Conservation (phyloP, 768 basidiomycete genomes). For the Russula sp. region DNA sequence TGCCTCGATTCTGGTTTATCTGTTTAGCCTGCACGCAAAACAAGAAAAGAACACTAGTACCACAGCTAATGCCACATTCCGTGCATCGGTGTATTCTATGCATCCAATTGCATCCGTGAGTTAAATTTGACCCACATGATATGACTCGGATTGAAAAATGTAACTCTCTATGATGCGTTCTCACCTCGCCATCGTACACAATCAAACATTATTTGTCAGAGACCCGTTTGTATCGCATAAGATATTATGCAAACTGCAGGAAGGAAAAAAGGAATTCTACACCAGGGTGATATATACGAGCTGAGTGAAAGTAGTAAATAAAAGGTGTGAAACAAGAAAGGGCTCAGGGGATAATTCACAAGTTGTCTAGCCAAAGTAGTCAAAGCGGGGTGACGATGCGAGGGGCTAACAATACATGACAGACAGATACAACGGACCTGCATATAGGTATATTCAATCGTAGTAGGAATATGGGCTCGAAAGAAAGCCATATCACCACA, state of each 20-base stretch:
- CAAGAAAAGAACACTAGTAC: neutral
- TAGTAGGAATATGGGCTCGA: neutral
- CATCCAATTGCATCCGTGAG: neutral
- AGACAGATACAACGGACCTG: slow-evolving; percentile 22
- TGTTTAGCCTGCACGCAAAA: neutral
- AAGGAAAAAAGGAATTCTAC: neutral
- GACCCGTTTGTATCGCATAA: neutral
- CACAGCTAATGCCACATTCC: neutral
- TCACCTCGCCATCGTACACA: slow-evolving; percentile 1
- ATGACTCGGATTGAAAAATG: no score
- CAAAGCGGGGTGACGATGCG: slow-evolving; percentile 4
- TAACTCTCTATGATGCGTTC: neutral
- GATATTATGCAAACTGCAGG: neutral
- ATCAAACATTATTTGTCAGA: slow-evolving; percentile 3
- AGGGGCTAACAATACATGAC: slow-evolving; percentile 20
- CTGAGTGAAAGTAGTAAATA: neutral
- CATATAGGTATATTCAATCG: slow-evolving; percentile 6
- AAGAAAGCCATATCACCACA: slow-evolving; percentile 5
- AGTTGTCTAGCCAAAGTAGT: slow-evolving; percentile 16
- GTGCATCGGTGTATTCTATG: neutral
- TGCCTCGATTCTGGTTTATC: neutral
- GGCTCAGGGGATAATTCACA: slow-evolving; percentile 8
- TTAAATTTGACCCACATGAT: neutral
- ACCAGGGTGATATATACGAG: neutral
- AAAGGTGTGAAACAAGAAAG: neutral